These are phyloP conservation scores for Neltuma alba DNA, from an alignment of 306 rosid genomes.

Conservation along the genomic window DNA sequence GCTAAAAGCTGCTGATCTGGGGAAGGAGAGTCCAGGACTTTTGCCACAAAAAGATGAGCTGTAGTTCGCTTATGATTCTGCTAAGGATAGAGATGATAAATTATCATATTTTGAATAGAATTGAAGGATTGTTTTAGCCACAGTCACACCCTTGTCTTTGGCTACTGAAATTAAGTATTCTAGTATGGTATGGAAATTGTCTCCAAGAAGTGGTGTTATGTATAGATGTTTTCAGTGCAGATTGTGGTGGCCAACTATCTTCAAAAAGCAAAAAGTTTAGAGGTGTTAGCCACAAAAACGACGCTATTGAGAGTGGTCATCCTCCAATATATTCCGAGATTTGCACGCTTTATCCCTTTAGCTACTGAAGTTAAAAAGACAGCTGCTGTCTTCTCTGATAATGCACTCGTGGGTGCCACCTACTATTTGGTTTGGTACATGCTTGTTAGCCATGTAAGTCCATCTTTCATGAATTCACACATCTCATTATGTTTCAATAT, in stretches of 20 bases:
- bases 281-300: slow-evolving; percentile 73
- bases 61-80: no score
- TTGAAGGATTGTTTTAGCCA: not conserved
- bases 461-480: slow-evolving; percentile 4
- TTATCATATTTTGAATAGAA: not conserved
- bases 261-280: slow-evolving; percentile 44
- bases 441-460: slow-evolving; percentile 89
- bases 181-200: not conserved
- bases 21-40: no score
- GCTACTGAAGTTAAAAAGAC: slow-evolving; percentile 85
- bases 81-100: no score
- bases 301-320: slow-evolving; percentile 62
- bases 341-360: slow-evolving; percentile 72
- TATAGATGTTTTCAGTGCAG: slow-evolving; percentile 45
- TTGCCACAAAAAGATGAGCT: no score
- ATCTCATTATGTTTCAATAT: not conserved
- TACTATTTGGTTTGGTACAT: slow-evolving; percentile 85
- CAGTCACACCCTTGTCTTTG: not conserved
- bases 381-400: slow-evolving; percentile 83
- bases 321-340: slow-evolving; percentile 76
- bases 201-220: not conserved
- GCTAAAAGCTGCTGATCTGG: no score
- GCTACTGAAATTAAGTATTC: not conserved
- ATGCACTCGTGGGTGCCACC: slow-evolving; percentile 82
- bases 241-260: slow-evolving; percentile 67